Percentiles rank a stretch among this genome's conserved stretches.
Evolutionary conservation across 1,284 basidiomycete species (phyloP).

Genomic region (Microbotryum intermedium): DNA sequence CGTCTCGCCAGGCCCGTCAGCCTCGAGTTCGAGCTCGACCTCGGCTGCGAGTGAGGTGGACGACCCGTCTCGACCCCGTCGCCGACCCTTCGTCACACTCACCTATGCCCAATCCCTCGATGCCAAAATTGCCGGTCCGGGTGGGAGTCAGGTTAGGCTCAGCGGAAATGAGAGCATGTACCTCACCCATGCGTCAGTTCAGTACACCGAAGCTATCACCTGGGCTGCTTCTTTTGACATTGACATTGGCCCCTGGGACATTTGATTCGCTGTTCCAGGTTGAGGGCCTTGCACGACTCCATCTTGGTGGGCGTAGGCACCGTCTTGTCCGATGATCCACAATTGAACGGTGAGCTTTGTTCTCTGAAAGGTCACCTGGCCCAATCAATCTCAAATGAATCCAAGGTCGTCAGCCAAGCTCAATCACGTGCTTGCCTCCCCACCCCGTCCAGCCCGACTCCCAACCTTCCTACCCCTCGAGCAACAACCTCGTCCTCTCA

Average conservation of each 20-base stretch:
- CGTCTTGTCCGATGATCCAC: slow-evolving; percentile 81
- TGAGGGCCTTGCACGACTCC: slow-evolving; percentile 68
- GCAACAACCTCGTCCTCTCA: slow-evolving; percentile 63
- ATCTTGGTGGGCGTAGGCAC: slow-evolving; percentile 89
- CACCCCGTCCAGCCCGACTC: slow-evolving; percentile 35
- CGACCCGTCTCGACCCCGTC: too few relatives aligned
- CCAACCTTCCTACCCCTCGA: slow-evolving; percentile 38
- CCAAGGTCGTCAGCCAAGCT: too few relatives aligned
- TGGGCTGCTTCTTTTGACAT: too few relatives aligned
- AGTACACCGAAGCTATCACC: not conserved
- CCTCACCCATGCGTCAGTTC: slow-evolving; percentile 80
- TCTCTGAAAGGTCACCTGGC: too few relatives aligned
- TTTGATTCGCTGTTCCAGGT: slow-evolving; percentile 16
- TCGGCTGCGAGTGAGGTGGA: too few relatives aligned
- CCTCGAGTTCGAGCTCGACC: too few relatives aligned
- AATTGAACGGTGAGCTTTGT: slow-evolving; percentile 67
- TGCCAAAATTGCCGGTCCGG: slow-evolving; percentile 75
- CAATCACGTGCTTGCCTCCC: slow-evolving; percentile 31
- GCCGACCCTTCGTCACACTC: slow-evolving; percentile 52
- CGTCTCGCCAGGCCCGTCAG: too few relatives aligned
- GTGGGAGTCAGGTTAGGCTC: slow-evolving; percentile 66
- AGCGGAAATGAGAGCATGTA: slow-evolving; percentile 80
- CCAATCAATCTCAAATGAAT: too few relatives aligned
- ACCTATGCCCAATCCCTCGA: slow-evolving; percentile 95
- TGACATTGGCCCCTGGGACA: not conserved